Evolutionary conservation across 2,329 filamentous ascomycete species (phyloP).

Genomic region (Penicillium sp.): DNA sequence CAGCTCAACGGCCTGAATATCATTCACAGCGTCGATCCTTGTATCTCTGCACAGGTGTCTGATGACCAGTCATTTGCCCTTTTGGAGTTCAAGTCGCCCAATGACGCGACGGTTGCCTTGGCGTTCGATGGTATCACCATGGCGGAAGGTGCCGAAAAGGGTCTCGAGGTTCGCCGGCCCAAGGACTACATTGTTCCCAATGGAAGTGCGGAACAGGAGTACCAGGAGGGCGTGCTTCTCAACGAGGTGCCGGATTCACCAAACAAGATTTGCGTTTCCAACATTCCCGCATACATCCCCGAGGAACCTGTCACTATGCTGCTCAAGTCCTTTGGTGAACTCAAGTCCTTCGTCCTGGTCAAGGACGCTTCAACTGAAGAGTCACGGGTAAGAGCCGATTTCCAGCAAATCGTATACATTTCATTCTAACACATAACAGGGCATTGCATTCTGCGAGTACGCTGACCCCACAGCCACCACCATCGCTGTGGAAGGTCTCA

Average conservation of each 20-base stretch:
- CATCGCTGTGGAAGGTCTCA: constrained; percentile 86
- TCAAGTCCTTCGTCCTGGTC: constrained; percentile 89
- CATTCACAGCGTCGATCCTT: constrained; percentile 81
- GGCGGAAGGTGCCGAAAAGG: constrained; percentile 71
- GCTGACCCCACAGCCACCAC: constrained; percentile 75
- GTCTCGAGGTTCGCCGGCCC: constrained; percentile 78
- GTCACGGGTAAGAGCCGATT: constrained; percentile 71
- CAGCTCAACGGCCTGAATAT: constrained; percentile 97
- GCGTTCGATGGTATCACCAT: constrained; percentile 89
- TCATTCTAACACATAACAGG: constrained; percentile 58
- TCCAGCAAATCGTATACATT: neutral
- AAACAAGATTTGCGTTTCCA: constrained; percentile 92
- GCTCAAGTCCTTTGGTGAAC: constrained; percentile 85
- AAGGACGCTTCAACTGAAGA: constrained; percentile 86
- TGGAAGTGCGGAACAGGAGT: constrained; percentile 72
- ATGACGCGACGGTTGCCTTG: constrained; percentile 88
- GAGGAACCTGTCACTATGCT: constrained; percentile 94
- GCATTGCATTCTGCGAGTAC: constrained; percentile 97
- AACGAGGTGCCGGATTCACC: constrained; percentile 86
- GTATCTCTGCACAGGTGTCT: constrained; percentile 80
- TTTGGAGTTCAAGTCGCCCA: constrained; percentile 84
- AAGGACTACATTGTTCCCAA: constrained; percentile 97
- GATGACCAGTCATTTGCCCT: constrained; percentile 81
- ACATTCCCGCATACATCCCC: constrained; percentile 83
- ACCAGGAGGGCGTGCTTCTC: constrained; percentile 78